Evolutionary conservation across 2,329 filamentous ascomycete species (phyloP).

Genomic region (Stagonosporopsis chrysanthemi): DNA sequence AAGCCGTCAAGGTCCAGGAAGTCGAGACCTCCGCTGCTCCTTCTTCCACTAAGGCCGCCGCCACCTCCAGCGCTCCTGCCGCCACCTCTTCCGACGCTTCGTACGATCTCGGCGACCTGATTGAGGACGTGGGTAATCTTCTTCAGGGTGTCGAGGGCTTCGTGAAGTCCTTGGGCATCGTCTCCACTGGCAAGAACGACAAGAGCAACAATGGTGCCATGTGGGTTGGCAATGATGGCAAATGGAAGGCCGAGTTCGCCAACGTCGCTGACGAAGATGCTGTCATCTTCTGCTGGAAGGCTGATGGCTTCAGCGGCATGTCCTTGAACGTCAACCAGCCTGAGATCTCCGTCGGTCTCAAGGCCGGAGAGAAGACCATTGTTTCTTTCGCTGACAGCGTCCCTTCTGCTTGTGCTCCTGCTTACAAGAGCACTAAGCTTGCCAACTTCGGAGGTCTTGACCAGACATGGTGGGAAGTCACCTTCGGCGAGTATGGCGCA

Average conservation of each 20-base stretch:
- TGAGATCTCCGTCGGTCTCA: constrained; percentile 51
- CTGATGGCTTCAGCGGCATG: constrained; percentile 44
- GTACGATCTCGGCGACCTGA: constrained; percentile 7
- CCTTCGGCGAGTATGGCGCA: constrained; percentile 48
- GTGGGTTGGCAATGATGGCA: constrained; percentile 48
- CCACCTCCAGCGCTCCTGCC: constrained; percentile 1
- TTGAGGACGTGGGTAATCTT: constrained; percentile 29
- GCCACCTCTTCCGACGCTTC: constrained; percentile 12
- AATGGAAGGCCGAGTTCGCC: constrained; percentile 47
- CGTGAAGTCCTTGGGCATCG: constrained; percentile 29
- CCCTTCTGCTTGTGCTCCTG: constrained; percentile 52
- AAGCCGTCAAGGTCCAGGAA: constrained; percentile 15
- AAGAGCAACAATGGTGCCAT: constrained; percentile 40
- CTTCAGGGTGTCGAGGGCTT: constrained; percentile 32
- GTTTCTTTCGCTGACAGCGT: constrained; percentile 50
- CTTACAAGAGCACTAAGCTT: constrained; percentile 47
- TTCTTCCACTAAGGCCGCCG: neutral
- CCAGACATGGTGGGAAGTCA: constrained; percentile 58
- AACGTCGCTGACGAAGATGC: constrained; percentile 44
- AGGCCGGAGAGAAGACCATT: constrained; percentile 45
- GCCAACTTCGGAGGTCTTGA: constrained; percentile 50
- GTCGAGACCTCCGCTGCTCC: constrained; percentile 17
- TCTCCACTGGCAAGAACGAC: constrained; percentile 38
- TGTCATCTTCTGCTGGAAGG: constrained; percentile 49
- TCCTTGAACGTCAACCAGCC: constrained; percentile 47